These are phyloP conservation scores for Wickerhamiella domercqiae DNA, from an alignment of 805 yeast genomes.

Conservation along the genomic window DNA sequence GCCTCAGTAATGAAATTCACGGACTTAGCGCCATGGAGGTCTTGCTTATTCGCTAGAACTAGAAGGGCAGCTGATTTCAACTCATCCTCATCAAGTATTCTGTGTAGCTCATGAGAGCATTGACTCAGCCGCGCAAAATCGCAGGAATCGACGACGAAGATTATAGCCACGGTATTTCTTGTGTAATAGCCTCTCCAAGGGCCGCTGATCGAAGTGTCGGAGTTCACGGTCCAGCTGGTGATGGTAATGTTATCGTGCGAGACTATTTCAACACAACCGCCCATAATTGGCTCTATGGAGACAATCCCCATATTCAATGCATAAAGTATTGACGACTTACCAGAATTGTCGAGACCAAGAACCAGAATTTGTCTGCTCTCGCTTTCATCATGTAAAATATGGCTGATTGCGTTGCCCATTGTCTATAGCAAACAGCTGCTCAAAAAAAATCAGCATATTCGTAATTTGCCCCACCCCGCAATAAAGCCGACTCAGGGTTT, in stretches of 20 bases:
- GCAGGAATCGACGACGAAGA: conserved; percentile 90
- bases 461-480: too few species aligned
- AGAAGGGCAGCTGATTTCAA: conserved; percentile 71
- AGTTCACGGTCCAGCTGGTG: conserved; percentile 96
- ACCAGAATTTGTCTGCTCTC: too few species aligned
- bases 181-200: conserved; percentile 96
- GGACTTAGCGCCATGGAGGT: conserved; percentile 82
- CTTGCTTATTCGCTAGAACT: conserved; percentile 93
- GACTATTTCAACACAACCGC: conserved; percentile 89
- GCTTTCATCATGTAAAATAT: too few species aligned
- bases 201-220: conserved; percentile 88
- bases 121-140: conserved; percentile 82
- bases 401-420: too few species aligned
- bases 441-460: too few species aligned
- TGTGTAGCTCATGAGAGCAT: conserved; percentile 72
- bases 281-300: conserved; percentile 68
- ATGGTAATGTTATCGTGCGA: conserved; percentile 77
- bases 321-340: too few species aligned
- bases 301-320: too few species aligned
- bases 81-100: conserved; percentile 87
- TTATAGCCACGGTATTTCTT: conserved; percentile 75
- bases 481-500: too few species aligned
- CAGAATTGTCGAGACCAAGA: too few species aligned
- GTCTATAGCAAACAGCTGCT: too few species aligned
- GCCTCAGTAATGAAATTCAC: conserved; percentile 89